Base-by-base conservation (phyloP, 441 rosid species). In the Gossypium davidsonii region DNA sequence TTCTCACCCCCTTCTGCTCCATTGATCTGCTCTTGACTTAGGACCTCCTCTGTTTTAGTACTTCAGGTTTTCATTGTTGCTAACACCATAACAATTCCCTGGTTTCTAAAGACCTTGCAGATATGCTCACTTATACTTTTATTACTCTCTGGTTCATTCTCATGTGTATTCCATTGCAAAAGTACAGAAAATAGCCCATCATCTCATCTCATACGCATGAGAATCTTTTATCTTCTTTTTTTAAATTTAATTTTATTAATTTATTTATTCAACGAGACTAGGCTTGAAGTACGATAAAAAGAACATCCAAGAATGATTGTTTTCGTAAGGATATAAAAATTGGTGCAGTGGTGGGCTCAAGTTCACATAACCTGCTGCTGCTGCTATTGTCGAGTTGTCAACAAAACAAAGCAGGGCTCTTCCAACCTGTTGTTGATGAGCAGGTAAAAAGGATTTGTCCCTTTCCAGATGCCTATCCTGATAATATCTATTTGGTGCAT, bases 21-120 rank as follows among this genome's bases (percentile, higher is more conserved):
- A 56, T 56, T 76, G 67, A 31, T 60, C 51, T 68, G 46, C 11
- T 39, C 74, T 34, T 55, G 42, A 51, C 42, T 66, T n/a, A 34
- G 44, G 70, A 37, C 51, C 15, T 34, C 39, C 39, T 34, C 39
- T 51, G 21, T 6, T 44, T 44, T 21, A 56, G 3, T 62, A 37
- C 55, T 31, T 26, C 56, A 55, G 8, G 4, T 56, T 15, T 72
- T 71, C 56, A 26, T 71, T 15, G 46, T 72, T 59, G 18, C 57
- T 25, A 70, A 18, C 52, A 34, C 6, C 60, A 14, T 1, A 60
- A 6, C 15, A 7, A 20, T 63, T 37, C 15, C 46, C 7, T n/a
- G 8, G 66, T 52, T 18, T 58, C 58, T 76, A 21, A 28, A 46
- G 18, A 65, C 31, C 53, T 34, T 15, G 55, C 21, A 58, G 48